Conservation (phyloP, 73 alveolate species). For the Paramecium octaurelia region DNA sequence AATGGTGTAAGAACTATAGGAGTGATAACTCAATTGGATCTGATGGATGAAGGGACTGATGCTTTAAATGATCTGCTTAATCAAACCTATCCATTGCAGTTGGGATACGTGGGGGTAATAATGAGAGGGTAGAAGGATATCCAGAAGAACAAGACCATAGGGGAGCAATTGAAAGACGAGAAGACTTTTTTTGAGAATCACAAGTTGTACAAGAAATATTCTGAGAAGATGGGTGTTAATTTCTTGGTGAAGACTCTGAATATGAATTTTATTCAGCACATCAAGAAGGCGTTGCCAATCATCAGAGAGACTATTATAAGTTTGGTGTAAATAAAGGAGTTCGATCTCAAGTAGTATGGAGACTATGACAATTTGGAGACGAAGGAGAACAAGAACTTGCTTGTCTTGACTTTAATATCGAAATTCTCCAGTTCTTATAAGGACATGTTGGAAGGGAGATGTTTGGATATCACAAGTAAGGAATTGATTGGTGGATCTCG, state of each 20-base stretch:
- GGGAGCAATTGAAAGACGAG: constrained; percentile 78
- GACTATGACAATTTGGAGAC: constrained; percentile 49
- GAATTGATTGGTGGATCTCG: constrained; percentile 81
- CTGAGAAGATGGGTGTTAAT: constrained; percentile 64
- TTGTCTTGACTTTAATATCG: constrained; percentile 25
- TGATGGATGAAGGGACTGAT: constrained; percentile 91
- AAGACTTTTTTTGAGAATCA: constrained; percentile 69
- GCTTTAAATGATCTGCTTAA: constrained; percentile 89
- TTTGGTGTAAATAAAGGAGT: constrained; percentile 35
- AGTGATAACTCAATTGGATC: constrained; percentile 91
- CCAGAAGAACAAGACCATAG: constrained; percentile 72
- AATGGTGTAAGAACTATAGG: constrained; percentile 89
- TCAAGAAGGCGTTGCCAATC: constrained; percentile 53
- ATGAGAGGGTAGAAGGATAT: constrained; percentile 74
- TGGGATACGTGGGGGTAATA: constrained; percentile 97
- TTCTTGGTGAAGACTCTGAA: constrained; percentile 54
- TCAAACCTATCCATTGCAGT: constrained; percentile 83
- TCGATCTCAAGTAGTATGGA: constrained; percentile 46
- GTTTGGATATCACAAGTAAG: constrained; percentile 65
- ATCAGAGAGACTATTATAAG: constrained; percentile 58
- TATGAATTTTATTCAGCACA: constrained; percentile 55
- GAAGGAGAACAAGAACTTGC: constrained; percentile 9
- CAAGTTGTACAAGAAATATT: constrained; percentile 64
- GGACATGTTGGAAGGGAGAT: constrained; percentile 69
- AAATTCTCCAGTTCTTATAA: constrained; percentile 36